A percentile compares a stretch with the other conserved stretches of the same genome.
Conservation (phyloP, 371 early-diverging fungal genomes). For the Rhizopus delemar region DNA sequence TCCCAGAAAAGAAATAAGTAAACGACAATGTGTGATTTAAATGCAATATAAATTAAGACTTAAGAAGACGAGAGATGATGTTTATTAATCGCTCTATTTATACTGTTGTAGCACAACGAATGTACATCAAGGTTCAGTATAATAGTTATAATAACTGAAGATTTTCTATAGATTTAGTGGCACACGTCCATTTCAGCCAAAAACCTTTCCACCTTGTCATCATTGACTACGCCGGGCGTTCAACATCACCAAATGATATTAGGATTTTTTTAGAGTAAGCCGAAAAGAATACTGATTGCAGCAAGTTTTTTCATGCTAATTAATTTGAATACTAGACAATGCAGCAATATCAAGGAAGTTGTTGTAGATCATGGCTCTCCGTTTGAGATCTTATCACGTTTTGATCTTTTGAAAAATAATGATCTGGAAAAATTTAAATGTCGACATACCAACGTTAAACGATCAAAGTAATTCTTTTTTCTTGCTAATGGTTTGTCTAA, state of each 20-base stretch:
- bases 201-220: conserved; percentile 25
- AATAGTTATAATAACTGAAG: conserved; percentile 23
- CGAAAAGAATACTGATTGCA: conserved; percentile 20
- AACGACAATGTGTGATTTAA: too few relatives aligned
- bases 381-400: conserved; percentile 31
- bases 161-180: conserved; percentile 16
- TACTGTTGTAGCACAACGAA: too few relatives aligned
- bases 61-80: too few relatives aligned
- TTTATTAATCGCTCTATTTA: too few relatives aligned
- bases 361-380: conserved; percentile 29
- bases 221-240: conserved; percentile 29
- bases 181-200: conserved; percentile 24
- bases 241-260: conserved; percentile 22
- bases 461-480: conserved; percentile 19
- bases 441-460: conserved; percentile 20
- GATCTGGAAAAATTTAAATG: conserved; percentile 23
- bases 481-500: conserved; percentile 18
- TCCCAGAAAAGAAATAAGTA: too few relatives aligned
- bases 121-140: conserved; percentile 23
- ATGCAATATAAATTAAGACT: too few relatives aligned
- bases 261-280: conserved; percentile 16
- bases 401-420: conserved; percentile 18
- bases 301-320: conserved; percentile 23
- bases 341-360: conserved; percentile 25
- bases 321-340: conserved; percentile 23